phyloP scores from a whole-genome alignment of 2,329 filamentous ascomycete species.

The Thielaviopsis musarum region DNA sequence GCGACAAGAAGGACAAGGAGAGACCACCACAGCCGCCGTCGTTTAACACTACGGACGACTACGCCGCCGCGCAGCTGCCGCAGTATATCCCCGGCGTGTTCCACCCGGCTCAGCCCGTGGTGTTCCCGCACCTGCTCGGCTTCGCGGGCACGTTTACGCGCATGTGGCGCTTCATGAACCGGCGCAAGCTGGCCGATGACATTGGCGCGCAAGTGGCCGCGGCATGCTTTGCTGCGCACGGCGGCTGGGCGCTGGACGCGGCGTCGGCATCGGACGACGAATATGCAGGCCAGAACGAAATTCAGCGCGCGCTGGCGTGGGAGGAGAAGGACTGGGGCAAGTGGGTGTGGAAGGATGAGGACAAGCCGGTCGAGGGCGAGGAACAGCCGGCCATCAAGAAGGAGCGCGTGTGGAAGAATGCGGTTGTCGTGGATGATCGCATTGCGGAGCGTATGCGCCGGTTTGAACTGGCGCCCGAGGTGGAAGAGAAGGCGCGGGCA shows the following conservation, averaged over 20 bases:
- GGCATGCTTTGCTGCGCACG: slow-evolving; percentile 45
- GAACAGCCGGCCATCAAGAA: slow-evolving; percentile 22
- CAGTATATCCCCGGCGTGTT: slow-evolving; percentile 51
- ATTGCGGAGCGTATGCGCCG: slow-evolving; percentile 65
- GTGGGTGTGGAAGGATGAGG: slow-evolving; percentile 44
- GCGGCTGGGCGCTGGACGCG: slow-evolving; percentile 21
- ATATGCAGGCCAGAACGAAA: slow-evolving; percentile 30
- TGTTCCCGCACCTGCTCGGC: slow-evolving; percentile 79
- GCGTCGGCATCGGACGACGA: slow-evolving; percentile 13
- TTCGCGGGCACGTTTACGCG: slow-evolving; percentile 81
- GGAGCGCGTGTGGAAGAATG: slow-evolving; percentile 61
- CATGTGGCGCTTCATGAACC: slow-evolving; percentile 74
- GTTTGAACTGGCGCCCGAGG: slow-evolving; percentile 52
- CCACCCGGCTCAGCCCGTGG: slow-evolving; percentile 53
- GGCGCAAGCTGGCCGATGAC: slow-evolving; percentile 67
- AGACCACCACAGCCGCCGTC: slow-evolving; percentile 48
- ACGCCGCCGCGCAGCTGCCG: slow-evolving; percentile 48
- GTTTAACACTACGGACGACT: slow-evolving; percentile 59
- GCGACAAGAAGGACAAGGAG: slow-evolving; percentile 35
- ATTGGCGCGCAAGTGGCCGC: slow-evolving; percentile 79
- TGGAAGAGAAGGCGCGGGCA: slow-evolving; percentile 47
- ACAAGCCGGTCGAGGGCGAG: slow-evolving; percentile 25
- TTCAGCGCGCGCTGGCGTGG: slow-evolving; percentile 43
- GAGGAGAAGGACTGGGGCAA: slow-evolving; percentile 81
- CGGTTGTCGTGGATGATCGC: slow-evolving; percentile 58